A percentile compares a stretch with the other conserved stretches of the same genome.
Evolutionary conservation across 116 monocot species (phyloP).

Genomic region (Cymodocea nodosa): DNA sequence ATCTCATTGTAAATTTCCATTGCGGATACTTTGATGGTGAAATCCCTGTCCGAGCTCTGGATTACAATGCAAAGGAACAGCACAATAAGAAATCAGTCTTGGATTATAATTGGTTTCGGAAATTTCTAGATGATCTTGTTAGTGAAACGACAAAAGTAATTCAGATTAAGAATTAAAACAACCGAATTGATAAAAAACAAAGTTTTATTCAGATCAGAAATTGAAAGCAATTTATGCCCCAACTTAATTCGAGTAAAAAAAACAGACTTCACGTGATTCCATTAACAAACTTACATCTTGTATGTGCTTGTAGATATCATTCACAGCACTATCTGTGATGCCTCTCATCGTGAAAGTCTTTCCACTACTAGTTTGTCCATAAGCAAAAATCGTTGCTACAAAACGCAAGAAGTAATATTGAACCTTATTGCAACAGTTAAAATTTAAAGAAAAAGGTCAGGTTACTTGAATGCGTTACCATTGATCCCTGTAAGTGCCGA

Average conservation of each 20-base stretch:
- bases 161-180: no score
- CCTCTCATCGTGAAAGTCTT: conserved; percentile 93
- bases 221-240: not conserved
- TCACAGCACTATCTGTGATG: conserved; percentile 71
- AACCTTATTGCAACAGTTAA: not conserved
- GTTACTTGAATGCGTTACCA: conserved; percentile 26
- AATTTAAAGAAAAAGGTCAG: not conserved
- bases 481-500: conserved; percentile 97
- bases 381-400: conserved; percentile 95
- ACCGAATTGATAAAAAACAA: no score
- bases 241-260: no score
- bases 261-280: no score
- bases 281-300: conserved; percentile 39
- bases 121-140: no score
- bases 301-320: conserved; percentile 85
- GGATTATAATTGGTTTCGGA: not conserved
- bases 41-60: conserved; percentile 63
- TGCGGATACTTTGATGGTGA: conserved; percentile 76
- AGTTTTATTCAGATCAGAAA: not conserved
- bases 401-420: not conserved
- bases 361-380: conserved; percentile 97
- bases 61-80: not conserved
- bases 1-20: conserved; percentile 95
- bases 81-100: not conserved
- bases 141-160: no score